These are phyloP conservation scores for Phytopythium vexans DNA, from an alignment of 352 stramenopile genomes.

Conservation along the genomic window DNA sequence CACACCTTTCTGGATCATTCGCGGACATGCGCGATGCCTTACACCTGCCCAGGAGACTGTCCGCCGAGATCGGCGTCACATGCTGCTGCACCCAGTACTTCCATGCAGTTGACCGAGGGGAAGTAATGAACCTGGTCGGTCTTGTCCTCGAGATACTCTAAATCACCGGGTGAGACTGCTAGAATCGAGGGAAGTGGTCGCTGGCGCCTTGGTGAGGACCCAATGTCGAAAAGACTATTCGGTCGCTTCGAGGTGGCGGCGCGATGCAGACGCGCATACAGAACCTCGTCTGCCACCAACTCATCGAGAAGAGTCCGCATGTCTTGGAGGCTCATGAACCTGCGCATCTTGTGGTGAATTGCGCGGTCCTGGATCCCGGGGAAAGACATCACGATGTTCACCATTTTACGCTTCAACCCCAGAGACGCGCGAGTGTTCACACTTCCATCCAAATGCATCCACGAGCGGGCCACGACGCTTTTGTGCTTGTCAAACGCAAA, in stretches of 20 bases:
- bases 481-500: conserved; percentile 69
- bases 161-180: conserved; percentile 31
- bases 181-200: conserved; percentile 2
- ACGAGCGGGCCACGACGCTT: conserved; percentile 56
- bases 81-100: conserved; percentile 51
- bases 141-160: conserved; percentile 45
- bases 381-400: conserved; percentile 76
- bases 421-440: conserved; percentile 51
- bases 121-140: conserved; percentile 71
- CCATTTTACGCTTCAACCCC: conserved; percentile 69
- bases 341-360: conserved; percentile 71
- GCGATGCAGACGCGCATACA: conserved; percentile 51
- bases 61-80: conserved; percentile 54
- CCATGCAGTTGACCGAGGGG: conserved; percentile 72
- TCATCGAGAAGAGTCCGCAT: conserved; percentile 67
- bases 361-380: conserved; percentile 60
- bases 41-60: no score
- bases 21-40: no score
- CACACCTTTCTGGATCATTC: no score
- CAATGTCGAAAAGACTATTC: conserved; percentile 29
- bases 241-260: conserved; percentile 6
- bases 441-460: conserved; percentile 72
- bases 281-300: conserved; percentile 48
- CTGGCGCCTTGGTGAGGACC: not conserved
- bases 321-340: conserved; percentile 68